Percentiles rank a stretch among this genome's conserved stretches.
phyloP scores from a whole-genome alignment of 2,329 filamentous ascomycete species.

The Fusarium circinatum region DNA sequence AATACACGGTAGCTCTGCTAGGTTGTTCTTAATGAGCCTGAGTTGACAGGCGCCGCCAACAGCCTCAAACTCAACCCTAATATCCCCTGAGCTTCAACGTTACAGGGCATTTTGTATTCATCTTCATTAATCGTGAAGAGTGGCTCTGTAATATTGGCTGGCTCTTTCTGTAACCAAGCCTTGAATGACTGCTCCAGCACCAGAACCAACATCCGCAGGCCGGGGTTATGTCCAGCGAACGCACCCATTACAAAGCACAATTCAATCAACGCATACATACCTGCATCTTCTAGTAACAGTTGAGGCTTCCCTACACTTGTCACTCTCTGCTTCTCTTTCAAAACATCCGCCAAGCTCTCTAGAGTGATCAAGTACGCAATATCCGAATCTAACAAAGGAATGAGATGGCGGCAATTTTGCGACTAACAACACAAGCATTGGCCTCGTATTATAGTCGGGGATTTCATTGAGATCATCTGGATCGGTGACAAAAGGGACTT shows the following conservation, averaged over 20 bases:
- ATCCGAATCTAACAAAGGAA: background rate
- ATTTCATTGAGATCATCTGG: background rate
- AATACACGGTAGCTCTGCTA: no score
- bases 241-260: background rate
- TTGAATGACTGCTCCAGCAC: background rate
- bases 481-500: background rate
- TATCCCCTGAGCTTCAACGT: background rate
- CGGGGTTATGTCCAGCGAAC: background rate
- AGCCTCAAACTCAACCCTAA: background rate
- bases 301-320: background rate
- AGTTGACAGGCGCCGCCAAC: background rate
- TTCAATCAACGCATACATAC: background rate
- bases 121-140: background rate
- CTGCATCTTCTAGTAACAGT: background rate
- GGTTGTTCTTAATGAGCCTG: no score
- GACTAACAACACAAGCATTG: background rate
- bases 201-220: background rate
- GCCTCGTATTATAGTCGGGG: background rate
- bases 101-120: no score
- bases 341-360: background rate
- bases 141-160: background rate
- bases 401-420: background rate
- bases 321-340: background rate
- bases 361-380: background rate
- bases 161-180: background rate